Evolutionary conservation across 1,139 yeast species (phyloP).

Genomic region (Magnusiomyces suaveolens): DNA sequence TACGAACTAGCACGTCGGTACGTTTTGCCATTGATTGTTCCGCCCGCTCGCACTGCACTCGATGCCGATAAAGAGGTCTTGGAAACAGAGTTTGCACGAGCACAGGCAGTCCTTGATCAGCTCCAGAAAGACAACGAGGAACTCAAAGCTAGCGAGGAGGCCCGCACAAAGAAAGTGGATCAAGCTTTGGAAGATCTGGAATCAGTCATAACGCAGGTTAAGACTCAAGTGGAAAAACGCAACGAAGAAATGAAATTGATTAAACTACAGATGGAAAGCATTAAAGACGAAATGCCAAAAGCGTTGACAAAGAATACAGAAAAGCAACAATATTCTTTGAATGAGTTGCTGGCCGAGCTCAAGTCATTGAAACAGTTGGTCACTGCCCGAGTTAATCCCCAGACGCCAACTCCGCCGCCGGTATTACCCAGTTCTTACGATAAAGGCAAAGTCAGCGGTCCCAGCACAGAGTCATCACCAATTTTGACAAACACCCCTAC

Average conservation of each 20-base stretch:
- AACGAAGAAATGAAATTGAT: constrained; percentile 74
- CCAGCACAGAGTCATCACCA: not conserved
- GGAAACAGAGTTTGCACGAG: constrained; percentile 69
- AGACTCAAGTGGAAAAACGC: constrained; percentile 56
- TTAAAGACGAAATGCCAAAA: constrained; percentile 62
- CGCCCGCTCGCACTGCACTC: constrained; percentile 70
- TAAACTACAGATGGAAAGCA: constrained; percentile 69
- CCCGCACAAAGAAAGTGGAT: constrained; percentile 11
- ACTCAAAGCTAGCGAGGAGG: constrained; percentile 41
- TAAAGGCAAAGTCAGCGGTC: not conserved
- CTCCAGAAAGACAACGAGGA: constrained; percentile 63
- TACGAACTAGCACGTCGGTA: constrained; percentile 73
- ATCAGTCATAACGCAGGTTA: constrained; percentile 21
- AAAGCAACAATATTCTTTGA: constrained; percentile 47
- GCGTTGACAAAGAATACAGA: constrained; percentile 50
- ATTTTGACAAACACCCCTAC: not conserved
- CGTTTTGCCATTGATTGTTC: constrained; percentile 70
- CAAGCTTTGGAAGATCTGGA: constrained; percentile 22
- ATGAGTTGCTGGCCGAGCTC: constrained; percentile 52
- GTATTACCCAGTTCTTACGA: constrained; percentile 15
- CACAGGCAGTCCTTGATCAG: constrained; percentile 65
- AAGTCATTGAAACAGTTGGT: constrained; percentile 59
- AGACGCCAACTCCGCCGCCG: constrained; percentile 17
- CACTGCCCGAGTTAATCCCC: constrained; percentile 35
- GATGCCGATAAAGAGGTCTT: constrained; percentile 78